Conservation (phyloP, 805 yeast genomes). For the Yarrowia bubula region DNA sequence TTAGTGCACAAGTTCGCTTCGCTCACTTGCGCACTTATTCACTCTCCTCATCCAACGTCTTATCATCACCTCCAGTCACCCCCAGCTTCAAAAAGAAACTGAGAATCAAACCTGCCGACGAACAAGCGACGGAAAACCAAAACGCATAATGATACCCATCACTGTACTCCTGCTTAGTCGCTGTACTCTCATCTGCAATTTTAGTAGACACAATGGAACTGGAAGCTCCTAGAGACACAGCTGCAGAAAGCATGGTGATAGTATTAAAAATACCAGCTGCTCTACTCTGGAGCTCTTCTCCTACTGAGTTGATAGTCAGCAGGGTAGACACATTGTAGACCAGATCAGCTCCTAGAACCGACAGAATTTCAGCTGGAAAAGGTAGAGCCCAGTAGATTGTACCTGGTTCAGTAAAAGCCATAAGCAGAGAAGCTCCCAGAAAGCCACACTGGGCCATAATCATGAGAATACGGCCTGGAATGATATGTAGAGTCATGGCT, state of each 20-base stretch:
- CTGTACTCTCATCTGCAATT: conserved; percentile 23
- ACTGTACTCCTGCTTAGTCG: conserved; percentile 27
- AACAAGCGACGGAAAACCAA: conserved; percentile 44
- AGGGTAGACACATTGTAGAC: conserved; percentile 48
- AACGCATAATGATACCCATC: conserved; percentile 37
- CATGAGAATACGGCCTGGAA: conserved; percentile 45
- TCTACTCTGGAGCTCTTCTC: conserved; percentile 43
- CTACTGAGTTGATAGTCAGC: conserved; percentile 45
- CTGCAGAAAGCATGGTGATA: conserved; percentile 43
- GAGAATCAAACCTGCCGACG: conserved; percentile 38
- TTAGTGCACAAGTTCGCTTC: no score
- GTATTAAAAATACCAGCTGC: conserved; percentile 54
- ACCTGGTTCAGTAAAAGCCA: conserved; percentile 44
- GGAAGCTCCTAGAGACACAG: conserved; percentile 46
- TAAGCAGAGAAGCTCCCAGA: conserved; percentile 42
- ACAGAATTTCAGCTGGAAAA: conserved; percentile 45
- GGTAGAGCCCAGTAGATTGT: conserved; percentile 48
- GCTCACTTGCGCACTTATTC: background rate
- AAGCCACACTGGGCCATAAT: conserved; percentile 42
- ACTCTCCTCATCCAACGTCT: background rate
- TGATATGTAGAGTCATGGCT: conserved; percentile 46
- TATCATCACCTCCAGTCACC: conserved; percentile 29
- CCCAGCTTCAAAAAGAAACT: conserved; percentile 43
- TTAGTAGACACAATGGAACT: conserved; percentile 40
- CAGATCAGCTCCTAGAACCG: conserved; percentile 50